Conservation (phyloP, 2,329 filamentous ascomycete genomes). For the Coniella vitis region DNA sequence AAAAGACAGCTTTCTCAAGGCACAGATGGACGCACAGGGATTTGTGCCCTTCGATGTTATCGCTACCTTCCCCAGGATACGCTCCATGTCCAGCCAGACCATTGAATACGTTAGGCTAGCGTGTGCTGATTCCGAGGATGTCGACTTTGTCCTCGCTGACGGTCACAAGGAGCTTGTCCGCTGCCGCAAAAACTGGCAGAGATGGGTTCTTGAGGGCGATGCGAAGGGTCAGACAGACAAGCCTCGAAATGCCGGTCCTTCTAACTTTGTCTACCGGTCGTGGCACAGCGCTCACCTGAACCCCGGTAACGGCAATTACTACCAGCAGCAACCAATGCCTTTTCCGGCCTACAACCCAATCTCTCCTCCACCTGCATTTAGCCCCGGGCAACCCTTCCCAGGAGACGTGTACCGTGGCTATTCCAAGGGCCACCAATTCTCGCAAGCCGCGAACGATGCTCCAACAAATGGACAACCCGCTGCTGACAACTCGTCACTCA, state of each 20-base stretch:
- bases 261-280: slow-evolving; percentile 28
- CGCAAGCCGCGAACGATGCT: slow-evolving; percentile 23
- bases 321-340: slow-evolving; percentile 19
- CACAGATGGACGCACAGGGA: slow-evolving; percentile 91
- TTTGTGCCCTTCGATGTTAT: slow-evolving; percentile 79
- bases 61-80: slow-evolving; percentile 79
- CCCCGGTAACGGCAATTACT: slow-evolving; percentile 3
- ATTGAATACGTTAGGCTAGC: slow-evolving; percentile 67
- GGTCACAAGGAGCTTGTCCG: slow-evolving; percentile 77
- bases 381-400: background rate
- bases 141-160: slow-evolving; percentile 69
- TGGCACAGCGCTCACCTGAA: slow-evolving; percentile 22
- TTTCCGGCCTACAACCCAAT: slow-evolving; percentile 23
- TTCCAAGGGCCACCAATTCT: slow-evolving; percentile 23
- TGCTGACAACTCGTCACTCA: slow-evolving; percentile 44
- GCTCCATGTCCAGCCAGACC: slow-evolving; percentile 59
- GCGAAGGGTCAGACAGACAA: slow-evolving; percentile 62
- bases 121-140: slow-evolving; percentile 61
- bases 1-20: slow-evolving; percentile 84
- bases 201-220: slow-evolving; percentile 60
- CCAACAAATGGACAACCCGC: slow-evolving; percentile 33
- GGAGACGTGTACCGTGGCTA: slow-evolving; percentile 24
- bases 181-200: slow-evolving; percentile 66
- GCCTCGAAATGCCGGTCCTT: slow-evolving; percentile 62
- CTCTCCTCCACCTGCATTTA: slow-evolving; percentile 7